These are phyloP conservation scores for Rauvolfia tetraphylla DNA, from an alignment of 257 asterid genomes.

Conservation along the genomic window DNA sequence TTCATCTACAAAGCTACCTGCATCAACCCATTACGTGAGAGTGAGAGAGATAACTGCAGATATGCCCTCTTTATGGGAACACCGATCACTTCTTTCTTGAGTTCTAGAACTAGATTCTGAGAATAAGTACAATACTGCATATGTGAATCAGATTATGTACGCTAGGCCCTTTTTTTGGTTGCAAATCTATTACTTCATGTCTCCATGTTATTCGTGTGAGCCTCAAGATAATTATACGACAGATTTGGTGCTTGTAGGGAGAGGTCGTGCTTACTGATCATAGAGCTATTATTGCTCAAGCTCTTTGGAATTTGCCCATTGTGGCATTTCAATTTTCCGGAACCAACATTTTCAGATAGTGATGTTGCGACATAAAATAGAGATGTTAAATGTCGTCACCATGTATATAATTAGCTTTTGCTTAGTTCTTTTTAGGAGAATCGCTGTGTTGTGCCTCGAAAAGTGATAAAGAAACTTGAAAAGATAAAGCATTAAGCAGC, in stretches of 20 bases:
- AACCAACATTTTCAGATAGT: neutral
- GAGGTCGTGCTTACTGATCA: neutral
- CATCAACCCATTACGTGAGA: neutral
- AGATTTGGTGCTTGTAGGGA: neutral
- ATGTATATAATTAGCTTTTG: neutral
- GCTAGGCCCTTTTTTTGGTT: neutral
- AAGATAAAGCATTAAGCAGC: slow-evolving; percentile 17
- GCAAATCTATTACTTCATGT: neutral
- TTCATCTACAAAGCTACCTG: slow-evolving; percentile 6
- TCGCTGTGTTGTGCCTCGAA: slow-evolving; percentile 8
- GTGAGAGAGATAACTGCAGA: slow-evolving; percentile 4
- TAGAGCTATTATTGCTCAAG: too few species aligned
- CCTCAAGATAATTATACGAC: neutral
- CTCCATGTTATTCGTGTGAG: neutral
- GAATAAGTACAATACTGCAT: neutral
- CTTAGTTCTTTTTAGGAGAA: neutral
- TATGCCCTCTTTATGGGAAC: neutral
- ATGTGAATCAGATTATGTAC: neutral
- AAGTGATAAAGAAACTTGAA: slow-evolving; percentile 2
- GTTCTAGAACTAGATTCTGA: slow-evolving; percentile 6
- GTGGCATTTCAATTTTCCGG: neutral
- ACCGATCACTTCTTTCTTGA: neutral
- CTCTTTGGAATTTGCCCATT: neutral
- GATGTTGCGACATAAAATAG: neutral
- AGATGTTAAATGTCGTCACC: slow-evolving; percentile 4